phyloP scores from a whole-genome alignment of 2,329 filamentous ascomycete species.

The Beauveria asiatica region DNA sequence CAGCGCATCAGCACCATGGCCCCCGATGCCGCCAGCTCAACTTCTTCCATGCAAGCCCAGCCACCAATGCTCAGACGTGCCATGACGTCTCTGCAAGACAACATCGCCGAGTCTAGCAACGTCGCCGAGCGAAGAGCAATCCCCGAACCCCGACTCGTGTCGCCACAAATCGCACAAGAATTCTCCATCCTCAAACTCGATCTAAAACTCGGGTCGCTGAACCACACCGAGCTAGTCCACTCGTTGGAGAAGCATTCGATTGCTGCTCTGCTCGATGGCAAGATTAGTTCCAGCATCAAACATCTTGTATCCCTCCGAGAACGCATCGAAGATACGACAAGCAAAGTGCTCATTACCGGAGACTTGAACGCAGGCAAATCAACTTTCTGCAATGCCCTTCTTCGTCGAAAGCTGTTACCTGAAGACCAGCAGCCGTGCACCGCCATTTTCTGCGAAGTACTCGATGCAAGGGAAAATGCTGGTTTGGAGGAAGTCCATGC shows the following conservation, averaged over 20 bases:
- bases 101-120: conserved; percentile 62
- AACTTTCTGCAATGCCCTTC: conserved; percentile 95
- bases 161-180: conserved; percentile 87
- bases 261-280: conserved; percentile 82
- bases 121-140: conserved; percentile 52
- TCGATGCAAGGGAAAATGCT: conserved; percentile 85
- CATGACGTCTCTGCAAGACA: conserved; percentile 55
- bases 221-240: conserved; percentile 86
- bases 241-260: conserved; percentile 89
- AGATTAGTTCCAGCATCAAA: conserved; percentile 87
- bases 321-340: conserved; percentile 92
- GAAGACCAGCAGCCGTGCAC: conserved; percentile 98
- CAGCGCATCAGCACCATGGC: conserved; percentile 9
- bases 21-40: conserved; percentile 38
- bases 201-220: conserved; percentile 76
- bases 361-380: conserved; percentile 97
- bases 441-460: conserved; percentile 94
- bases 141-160: conserved; percentile 74
- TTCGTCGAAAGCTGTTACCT: conserved; percentile 84
- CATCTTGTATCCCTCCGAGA: conserved; percentile 82
- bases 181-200: conserved; percentile 95
- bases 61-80: conserved; percentile 56
- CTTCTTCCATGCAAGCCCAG: conserved; percentile 29
- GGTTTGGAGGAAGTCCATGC: conserved; percentile 93
- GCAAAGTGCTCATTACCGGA: conserved; percentile 92